Evolutionary conservation across 2,329 filamentous ascomycete genomes (phyloP).

Genomic region (Coniochaeta ligniaria): DNA sequence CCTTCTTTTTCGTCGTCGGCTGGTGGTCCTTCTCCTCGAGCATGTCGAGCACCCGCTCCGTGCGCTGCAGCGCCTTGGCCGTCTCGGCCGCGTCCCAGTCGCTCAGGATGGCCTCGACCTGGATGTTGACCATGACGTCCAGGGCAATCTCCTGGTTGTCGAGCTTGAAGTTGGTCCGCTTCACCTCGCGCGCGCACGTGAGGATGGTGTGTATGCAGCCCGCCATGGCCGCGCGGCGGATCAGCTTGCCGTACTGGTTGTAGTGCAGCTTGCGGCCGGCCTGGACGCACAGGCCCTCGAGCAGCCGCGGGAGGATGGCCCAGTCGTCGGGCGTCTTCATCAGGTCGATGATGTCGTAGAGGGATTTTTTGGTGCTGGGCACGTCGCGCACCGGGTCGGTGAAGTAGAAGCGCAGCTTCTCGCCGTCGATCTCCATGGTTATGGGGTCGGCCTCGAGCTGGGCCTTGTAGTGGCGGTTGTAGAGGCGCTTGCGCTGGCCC

Average conservation of each 20-base stretch:
- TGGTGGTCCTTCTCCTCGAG: constrained; percentile 36
- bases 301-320: constrained; percentile 41
- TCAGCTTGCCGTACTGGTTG: constrained; percentile 27
- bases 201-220: constrained; percentile 39
- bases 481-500: constrained; percentile 46
- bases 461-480: constrained; percentile 35
- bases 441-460: constrained; percentile 48
- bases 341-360: constrained; percentile 29
- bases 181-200: constrained; percentile 39
- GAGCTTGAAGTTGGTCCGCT: constrained; percentile 38
- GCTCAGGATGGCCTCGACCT: constrained; percentile 32
- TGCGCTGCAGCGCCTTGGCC: constrained; percentile 35
- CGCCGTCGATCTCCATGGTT: constrained; percentile 50
- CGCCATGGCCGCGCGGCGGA: constrained; percentile 30
- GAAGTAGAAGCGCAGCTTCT: constrained; percentile 43
- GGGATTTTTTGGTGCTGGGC: constrained; percentile 31
- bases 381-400: constrained; percentile 33
- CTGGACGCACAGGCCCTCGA: constrained; percentile 39
- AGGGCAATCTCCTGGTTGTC: constrained; percentile 31
- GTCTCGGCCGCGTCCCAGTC: constrained; percentile 27
- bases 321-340: constrained; percentile 45
- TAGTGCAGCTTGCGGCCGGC: constrained; percentile 29
- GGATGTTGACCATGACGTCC: constrained; percentile 28
- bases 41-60: constrained; percentile 40
- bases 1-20: constrained; percentile 5